Evolutionary conservation across 768 basidiomycete genomes (phyloP).

Genomic region (Kwoniella newhampshirensis): DNA sequence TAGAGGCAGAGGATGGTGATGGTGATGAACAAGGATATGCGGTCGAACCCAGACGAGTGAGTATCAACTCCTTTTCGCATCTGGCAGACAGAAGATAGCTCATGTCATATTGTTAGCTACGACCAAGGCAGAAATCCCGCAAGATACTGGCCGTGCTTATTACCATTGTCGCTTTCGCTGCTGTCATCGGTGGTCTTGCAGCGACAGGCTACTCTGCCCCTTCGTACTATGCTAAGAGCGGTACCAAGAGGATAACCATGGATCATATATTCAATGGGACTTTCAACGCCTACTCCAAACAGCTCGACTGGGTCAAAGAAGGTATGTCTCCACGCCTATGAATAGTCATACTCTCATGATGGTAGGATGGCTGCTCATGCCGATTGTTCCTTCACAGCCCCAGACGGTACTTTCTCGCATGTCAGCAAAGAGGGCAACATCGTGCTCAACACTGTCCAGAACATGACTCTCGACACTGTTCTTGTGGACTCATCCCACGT

Average conservation of each 20-base stretch:
- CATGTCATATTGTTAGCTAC: slow-evolving; percentile 24
- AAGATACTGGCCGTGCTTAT: slow-evolving; percentile 65
- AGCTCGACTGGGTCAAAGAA: slow-evolving; percentile 85
- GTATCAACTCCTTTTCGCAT: slow-evolving; percentile 4
- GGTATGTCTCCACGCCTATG: too few relatives aligned
- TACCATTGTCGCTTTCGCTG: slow-evolving; percentile 64
- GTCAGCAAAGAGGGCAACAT: slow-evolving; percentile 64
- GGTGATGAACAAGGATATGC: slow-evolving; percentile 35
- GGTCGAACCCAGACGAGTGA: slow-evolving; percentile 39
- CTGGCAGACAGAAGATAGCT: slow-evolving; percentile 5
- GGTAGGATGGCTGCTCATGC: background rate
- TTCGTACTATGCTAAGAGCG: slow-evolving; percentile 56
- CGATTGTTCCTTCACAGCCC: slow-evolving; percentile 60
- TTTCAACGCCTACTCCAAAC: slow-evolving; percentile 59
- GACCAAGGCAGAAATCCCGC: slow-evolving; percentile 46
- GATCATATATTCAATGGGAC: slow-evolving; percentile 93
- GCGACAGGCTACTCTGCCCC: slow-evolving; percentile 66
- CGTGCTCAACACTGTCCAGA: slow-evolving; percentile 75
- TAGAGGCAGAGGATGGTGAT: slow-evolving; percentile 30
- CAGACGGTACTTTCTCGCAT: slow-evolving; percentile 83
- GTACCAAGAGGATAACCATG: slow-evolving; percentile 71
- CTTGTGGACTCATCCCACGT: slow-evolving; percentile 48
- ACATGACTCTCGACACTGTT: slow-evolving; percentile 52
- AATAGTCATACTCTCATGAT: background rate
- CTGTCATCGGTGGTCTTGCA: slow-evolving; percentile 72